phyloP scores from a whole-genome alignment of 306 rosid genomes.

The Morella rubra region DNA sequence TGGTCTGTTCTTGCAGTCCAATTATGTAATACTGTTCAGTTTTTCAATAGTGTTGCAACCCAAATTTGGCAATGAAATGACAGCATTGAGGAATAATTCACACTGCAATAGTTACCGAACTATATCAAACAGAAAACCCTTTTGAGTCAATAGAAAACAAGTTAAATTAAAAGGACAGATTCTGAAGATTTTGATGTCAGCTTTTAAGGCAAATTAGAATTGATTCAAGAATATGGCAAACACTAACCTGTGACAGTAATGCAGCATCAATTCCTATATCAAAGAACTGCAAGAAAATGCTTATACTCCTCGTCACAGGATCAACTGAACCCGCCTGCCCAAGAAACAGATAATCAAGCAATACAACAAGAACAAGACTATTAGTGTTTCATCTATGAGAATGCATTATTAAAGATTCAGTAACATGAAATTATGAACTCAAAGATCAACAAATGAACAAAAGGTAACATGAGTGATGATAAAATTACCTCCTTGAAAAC shows the following conservation, averaged over 20 bases:
- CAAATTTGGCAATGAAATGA: background rate
- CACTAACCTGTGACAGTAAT: conserved; percentile 84
- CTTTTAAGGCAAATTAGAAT: conserved; percentile 17
- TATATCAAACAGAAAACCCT: background rate
- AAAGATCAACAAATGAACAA: conserved; percentile 7
- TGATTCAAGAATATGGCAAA: conserved; percentile 8
- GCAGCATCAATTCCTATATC: conserved; percentile 97
- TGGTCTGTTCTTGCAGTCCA: background rate
- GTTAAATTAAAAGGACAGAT: conserved; percentile 3
- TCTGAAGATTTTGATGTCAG: conserved; percentile 9
- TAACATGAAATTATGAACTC: background rate
- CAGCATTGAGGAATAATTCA: background rate
- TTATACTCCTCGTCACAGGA: conserved; percentile 87
- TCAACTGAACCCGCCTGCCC: conserved; percentile 95
- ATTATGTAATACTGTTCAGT: background rate
- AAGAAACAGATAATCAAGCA: conserved; percentile 23
- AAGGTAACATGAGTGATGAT: conserved; percentile 14
- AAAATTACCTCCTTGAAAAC: conserved; percentile 89
- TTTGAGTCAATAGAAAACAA: background rate
- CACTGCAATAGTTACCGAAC: background rate
- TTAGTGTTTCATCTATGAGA: background rate
- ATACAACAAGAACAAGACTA: conserved; percentile 14
- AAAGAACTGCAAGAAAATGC: conserved; percentile 87
- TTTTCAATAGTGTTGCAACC: background rate
- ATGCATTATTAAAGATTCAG: conserved; percentile 7